A percentile compares a stretch with the other conserved stretches of the same genome.
phyloP scores from a whole-genome alignment of 2,329 filamentous ascomycete genomes.

The Cladosporium sp. region DNA sequence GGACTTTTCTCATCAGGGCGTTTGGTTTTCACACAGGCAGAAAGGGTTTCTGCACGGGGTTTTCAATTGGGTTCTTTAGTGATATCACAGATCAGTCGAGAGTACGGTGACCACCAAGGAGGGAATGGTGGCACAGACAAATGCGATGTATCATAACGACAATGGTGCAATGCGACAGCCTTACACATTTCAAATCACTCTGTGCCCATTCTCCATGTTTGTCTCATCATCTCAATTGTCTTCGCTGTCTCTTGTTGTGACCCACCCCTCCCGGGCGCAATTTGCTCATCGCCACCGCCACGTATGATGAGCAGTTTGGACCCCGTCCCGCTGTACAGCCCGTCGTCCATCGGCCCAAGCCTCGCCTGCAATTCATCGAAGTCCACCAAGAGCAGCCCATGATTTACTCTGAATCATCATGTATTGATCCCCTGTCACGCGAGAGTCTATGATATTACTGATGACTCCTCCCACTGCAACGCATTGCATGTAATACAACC shows the following conservation, averaged over 20 bases:
- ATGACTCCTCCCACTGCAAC: no score
- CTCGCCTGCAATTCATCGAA: no score
- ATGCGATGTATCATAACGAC: conserved; percentile 37
- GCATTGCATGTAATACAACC: no score
- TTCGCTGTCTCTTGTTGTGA: neutral
- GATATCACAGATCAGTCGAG: conserved; percentile 29
- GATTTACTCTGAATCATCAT: no score
- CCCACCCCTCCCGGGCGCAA: conserved; percentile 19
- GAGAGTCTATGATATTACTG: no score
- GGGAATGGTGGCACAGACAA: conserved; percentile 22
- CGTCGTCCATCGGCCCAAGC: no score
- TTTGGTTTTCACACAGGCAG: conserved; percentile 21
- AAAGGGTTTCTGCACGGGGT: conserved; percentile 20
- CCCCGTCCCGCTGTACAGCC: no score
- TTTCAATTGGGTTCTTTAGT: conserved; percentile 23
- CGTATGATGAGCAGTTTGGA: no score
- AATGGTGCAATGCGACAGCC: conserved; percentile 27
- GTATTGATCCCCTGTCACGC: no score
- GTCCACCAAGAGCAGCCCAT: no score
- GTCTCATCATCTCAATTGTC: no score
- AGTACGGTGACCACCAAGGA: conserved; percentile 17
- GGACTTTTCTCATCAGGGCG: conserved; percentile 20
- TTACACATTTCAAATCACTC: conserved; percentile 13
- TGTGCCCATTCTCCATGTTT: conserved; percentile 7
- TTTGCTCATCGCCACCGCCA: conserved; percentile 5